Base-by-base conservation (phyloP, 2,329 filamentous ascomycete genomes). In the Fusarium sp. region DNA sequence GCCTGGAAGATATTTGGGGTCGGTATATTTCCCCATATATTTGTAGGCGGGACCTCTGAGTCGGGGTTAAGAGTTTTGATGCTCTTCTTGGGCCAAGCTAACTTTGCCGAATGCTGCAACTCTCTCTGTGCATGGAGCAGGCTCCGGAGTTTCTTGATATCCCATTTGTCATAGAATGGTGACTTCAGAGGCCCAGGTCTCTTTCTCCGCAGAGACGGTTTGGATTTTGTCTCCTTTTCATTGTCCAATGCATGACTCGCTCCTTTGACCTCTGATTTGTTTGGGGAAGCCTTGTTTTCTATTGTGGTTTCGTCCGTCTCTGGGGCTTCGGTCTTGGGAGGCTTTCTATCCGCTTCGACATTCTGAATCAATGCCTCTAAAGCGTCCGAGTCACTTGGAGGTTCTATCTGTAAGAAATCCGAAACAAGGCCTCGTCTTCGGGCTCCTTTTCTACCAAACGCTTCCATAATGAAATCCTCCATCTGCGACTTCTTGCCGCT, bases 361-460 rank as follows among this genome's bases (percentile, higher is more conserved):
- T 57, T 45, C 13, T 72, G 50, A 6, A 77, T 64, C 23, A 76
- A 60, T 7, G 73, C 62, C 21, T 83, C 79, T 3, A 88, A 72
- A 14, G 79, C 78, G 5, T 76, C 69, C 2, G 82, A 79, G 70
- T 83, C 77, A 29, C 68, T 66, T 0, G 84, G 81, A 4, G 80
- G 74, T 8, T 79, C 74, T 1, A 72, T 67, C 5, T 66, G 68
- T 55, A 81, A 64, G 62, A 87, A 76, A 1, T 79, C 66, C 0
- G 76, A 66, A 37, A 85, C 66, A 4, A 90, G 78, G 49, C 82
- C 72, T 15, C 85, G 82, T 41, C 87, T 81, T 33, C 84, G 79
- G 55, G 78, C 80, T 18, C 88, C 88, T 1, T 76, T 68, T 29
- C 87, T 81, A 9, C 85, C 88, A 69, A 88, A 88, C 2, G 80